Conservation (phyloP, 805 yeast genomes). For the Wickerhamomyces bisporus region DNA sequence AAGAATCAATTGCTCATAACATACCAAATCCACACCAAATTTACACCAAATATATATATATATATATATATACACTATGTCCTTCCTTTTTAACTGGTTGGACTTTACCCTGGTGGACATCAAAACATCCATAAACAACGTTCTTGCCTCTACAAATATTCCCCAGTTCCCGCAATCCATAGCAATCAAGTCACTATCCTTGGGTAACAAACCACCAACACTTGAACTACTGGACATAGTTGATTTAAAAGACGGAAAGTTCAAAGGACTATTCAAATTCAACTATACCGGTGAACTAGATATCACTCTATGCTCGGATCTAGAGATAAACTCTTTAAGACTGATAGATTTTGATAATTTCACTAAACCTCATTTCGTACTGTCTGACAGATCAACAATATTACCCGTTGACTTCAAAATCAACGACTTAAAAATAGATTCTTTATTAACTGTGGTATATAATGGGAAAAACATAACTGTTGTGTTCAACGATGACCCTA, state of each 20-base stretch:
- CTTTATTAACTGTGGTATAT: slow-evolving; percentile 19
- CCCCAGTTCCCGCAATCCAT: slow-evolving; percentile 20
- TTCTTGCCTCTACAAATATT: slow-evolving; percentile 14
- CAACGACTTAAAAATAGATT: slow-evolving; percentile 14
- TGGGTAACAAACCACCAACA: slow-evolving; percentile 15
- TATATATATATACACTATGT: no score
- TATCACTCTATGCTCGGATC: slow-evolving; percentile 14
- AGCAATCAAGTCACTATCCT: slow-evolving; percentile 9
- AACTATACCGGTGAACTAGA: slow-evolving; percentile 18
- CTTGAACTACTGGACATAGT: slow-evolving; percentile 20
- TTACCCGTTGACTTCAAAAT: slow-evolving; percentile 23
- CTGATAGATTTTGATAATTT: slow-evolving; percentile 22
- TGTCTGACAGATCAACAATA: slow-evolving; percentile 19
- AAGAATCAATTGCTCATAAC: no score
- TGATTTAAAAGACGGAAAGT: slow-evolving; percentile 15
- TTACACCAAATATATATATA: no score
- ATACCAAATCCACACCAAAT: no score
- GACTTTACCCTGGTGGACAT: slow-evolving; percentile 17
- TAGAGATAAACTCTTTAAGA: slow-evolving; percentile 22
- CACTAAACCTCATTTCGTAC: slow-evolving; percentile 22
- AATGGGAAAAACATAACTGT: slow-evolving; percentile 16
- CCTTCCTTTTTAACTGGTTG: slow-evolving; percentile 21
- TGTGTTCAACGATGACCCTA: slow-evolving; percentile 23
- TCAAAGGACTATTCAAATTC: slow-evolving; percentile 22
- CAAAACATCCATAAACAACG: slow-evolving; percentile 16